phyloP scores from a whole-genome alignment of 2,329 filamentous ascomycete species.

The Colletotrichum destructivum region DNA sequence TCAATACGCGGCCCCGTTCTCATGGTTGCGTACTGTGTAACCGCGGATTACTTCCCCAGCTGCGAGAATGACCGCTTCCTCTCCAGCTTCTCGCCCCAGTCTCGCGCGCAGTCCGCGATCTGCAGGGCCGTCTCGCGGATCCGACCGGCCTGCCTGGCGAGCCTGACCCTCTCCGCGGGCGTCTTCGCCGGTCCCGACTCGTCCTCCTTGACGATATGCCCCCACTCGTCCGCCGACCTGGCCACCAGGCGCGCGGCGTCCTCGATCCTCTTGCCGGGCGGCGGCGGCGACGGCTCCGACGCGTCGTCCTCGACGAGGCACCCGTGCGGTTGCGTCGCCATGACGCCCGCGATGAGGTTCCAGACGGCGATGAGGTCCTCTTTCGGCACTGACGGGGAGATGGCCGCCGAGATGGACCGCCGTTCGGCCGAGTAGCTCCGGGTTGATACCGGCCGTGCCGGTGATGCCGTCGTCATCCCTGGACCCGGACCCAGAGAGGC shows the following conservation, averaged over 20 bases:
- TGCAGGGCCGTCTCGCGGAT: constrained; percentile 40
- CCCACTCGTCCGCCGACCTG: constrained; percentile 47
- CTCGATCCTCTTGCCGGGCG: constrained; percentile 47
- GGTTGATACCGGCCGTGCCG: neutral
- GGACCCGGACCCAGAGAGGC: constrained; percentile 23
- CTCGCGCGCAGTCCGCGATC: constrained; percentile 35
- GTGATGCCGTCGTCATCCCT: constrained; percentile 2
- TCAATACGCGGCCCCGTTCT: neutral
- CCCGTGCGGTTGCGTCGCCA: constrained; percentile 97
- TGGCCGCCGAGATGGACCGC: constrained; percentile 41
- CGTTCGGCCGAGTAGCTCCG: constrained; percentile 40
- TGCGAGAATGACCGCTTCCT: constrained; percentile 34
- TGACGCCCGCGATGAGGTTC: constrained; percentile 72
- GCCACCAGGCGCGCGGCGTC: constrained; percentile 47
- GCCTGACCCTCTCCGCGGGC: constrained; percentile 12
- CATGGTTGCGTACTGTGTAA: neutral
- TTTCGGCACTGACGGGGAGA: constrained; percentile 41
- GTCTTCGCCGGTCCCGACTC: neutral
- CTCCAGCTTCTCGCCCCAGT: constrained; percentile 40
- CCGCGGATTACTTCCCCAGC: constrained; percentile 9
- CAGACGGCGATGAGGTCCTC: constrained; percentile 48
- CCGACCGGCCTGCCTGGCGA: constrained; percentile 30
- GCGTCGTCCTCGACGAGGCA: constrained; percentile 81
- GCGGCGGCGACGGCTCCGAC: constrained; percentile 44
- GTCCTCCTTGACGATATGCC: constrained; percentile 37